Evolutionary conservation across 2,329 filamentous ascomycete species (phyloP).

Genomic region (Penicillium sp.): DNA sequence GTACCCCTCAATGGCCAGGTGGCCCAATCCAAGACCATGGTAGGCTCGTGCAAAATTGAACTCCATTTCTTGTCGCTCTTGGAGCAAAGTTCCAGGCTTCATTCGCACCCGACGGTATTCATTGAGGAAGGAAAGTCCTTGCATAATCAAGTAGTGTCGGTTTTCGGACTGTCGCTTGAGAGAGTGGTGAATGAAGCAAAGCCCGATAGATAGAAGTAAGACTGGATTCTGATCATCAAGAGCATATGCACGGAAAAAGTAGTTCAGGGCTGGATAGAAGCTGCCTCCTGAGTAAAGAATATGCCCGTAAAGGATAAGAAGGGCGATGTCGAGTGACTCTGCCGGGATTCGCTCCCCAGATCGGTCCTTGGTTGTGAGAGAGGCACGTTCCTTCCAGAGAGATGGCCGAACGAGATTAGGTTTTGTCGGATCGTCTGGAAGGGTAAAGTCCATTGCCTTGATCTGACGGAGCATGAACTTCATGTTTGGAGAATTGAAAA

Average conservation of each 20-base stretch:
- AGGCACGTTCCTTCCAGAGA: constrained; percentile 44
- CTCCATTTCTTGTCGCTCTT: constrained; percentile 70
- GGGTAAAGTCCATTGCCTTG: constrained; percentile 78
- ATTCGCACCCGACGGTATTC: constrained; percentile 67
- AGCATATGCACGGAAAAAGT: constrained; percentile 75
- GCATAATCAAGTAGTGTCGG: constrained; percentile 80
- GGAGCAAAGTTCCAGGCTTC: constrained; percentile 41
- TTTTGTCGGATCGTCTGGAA: constrained; percentile 49
- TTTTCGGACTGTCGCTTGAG: constrained; percentile 90
- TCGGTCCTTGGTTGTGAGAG: constrained; percentile 41
- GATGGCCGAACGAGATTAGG: constrained; percentile 39
- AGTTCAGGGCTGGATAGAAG: constrained; percentile 81
- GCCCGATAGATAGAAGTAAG: constrained; percentile 76
- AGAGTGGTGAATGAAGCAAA: constrained; percentile 84
- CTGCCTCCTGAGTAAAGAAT: constrained; percentile 82
- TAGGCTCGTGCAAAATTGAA: constrained; percentile 78
- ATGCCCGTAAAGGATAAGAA: constrained; percentile 87
- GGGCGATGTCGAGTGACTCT: constrained; percentile 68
- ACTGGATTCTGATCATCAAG: constrained; percentile 75
- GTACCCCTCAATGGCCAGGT: constrained; percentile 74
- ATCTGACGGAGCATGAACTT: constrained; percentile 92
- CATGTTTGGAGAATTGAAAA: constrained; percentile 80
- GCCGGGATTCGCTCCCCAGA: constrained; percentile 37
- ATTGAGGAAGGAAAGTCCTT: constrained; percentile 79
- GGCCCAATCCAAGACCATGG: constrained; percentile 71